Evolutionary conservation across 129 eudicot genomes (phyloP), one percentile per base, ranked within the genome.

Genomic region (Tanacetum coccineum): DNA sequence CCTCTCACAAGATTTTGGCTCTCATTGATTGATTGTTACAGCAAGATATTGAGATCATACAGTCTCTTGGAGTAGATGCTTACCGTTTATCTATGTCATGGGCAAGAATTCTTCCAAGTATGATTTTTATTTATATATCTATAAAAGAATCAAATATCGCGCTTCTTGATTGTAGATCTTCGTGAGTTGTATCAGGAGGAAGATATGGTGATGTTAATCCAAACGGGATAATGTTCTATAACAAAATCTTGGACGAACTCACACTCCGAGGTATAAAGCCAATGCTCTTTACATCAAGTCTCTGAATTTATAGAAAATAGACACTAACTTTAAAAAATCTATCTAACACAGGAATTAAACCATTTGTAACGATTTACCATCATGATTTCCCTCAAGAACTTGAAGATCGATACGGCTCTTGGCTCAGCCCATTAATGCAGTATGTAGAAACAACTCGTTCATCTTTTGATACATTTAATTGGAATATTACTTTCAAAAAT

Each of bases 381-480:
- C 25, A 66, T 56, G 98, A 88, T 53, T 70, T 72, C 40, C 95
- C 98, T 54, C 91, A 91, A 78, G 98, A 83, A 76, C 82, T 88
- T 17, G 82, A 83, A 78, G 96, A 91, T 49, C 74, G 84, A 84
- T 91, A 79, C 45, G 88, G 85, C 50, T 81, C 85, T 15, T 88
- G 96, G 96, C 96, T 88, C 32, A 83, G 87, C 62, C 96, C 87
- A 42, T 74, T 81, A 67, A 87, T 88, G 87, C 95, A 88, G 98
- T 85, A 77, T 36, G 81, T 73, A 18, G 18, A 67, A 25, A 59
- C n/a, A n/a, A n/a, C n/a, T n/a, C n/a, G n/a, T n/a, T n/a, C n/a
- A n/a, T n/a, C n/a, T n/a, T n/a, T n/a, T n/a, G n/a, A n/a, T n/a
- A n/a, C n/a, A n/a, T n/a, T n/a, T n/a, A n/a, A n/a, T n/a, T n/a